Evolutionary conservation across 2,329 filamentous ascomycete species (phyloP).

Genomic region (Hymenoscyphus fructigenus): DNA sequence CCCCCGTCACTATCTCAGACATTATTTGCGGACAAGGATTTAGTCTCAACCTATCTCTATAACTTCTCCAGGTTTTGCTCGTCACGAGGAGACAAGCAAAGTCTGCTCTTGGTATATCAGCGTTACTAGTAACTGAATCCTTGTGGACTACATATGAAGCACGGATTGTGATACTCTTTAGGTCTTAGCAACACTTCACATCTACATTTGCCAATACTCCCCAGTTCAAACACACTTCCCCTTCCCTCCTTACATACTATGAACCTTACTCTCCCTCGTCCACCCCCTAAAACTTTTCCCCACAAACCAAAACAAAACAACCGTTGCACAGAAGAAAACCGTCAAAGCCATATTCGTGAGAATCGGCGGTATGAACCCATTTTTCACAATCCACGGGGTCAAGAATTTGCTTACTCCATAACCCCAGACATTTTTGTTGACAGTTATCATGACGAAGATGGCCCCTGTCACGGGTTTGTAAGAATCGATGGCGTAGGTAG

Average conservation of each 20-base stretch:
- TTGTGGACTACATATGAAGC: no score
- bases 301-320: conserved; percentile 55
- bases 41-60: no score
- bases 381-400: conserved; percentile 49
- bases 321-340: conserved; percentile 50
- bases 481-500: conserved; percentile 57
- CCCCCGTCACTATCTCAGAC: no score
- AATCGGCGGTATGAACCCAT: conserved; percentile 55
- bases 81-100: no score
- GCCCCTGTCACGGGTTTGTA: conserved; percentile 63
- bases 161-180: no score
- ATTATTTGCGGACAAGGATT: no score
- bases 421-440: conserved; percentile 64
- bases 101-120: no score
- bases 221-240: not conserved
- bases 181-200: no score
- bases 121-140: no score
- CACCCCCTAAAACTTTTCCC: conserved; percentile 59
- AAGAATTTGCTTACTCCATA: conserved; percentile 59
- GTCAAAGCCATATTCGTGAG: conserved; percentile 59
- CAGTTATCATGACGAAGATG: conserved; percentile 59
- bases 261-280: conserved; percentile 55
- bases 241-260: conserved; percentile 43
- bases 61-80: no score
- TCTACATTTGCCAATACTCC: not conserved